A percentile compares a stretch with the other conserved stretches of the same genome.
Conservation (phyloP, 805 yeast species). For the Metschnikowia corniflorae region DNA sequence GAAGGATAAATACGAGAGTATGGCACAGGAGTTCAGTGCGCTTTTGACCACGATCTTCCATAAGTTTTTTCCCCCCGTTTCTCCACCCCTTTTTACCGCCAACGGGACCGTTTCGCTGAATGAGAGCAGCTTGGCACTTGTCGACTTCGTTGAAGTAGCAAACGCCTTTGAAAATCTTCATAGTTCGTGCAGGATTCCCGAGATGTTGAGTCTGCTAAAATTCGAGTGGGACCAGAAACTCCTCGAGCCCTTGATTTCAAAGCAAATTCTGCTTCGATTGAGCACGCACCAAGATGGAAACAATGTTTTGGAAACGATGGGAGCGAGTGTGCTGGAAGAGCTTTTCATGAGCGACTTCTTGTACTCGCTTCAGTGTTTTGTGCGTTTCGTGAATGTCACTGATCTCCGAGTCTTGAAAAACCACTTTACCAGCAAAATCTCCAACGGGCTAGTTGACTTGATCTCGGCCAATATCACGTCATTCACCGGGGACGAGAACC, state of each 20-base stretch:
- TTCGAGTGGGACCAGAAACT: slow-evolving; percentile 13
- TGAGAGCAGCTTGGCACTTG: slow-evolving; percentile 1
- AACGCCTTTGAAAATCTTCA: slow-evolving; percentile 10
- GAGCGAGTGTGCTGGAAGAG: background rate
- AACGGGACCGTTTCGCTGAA: background rate
- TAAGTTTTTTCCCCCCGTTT: slow-evolving; percentile 6
- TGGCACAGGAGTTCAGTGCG: slow-evolving; percentile 2
- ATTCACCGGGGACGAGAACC: slow-evolving; percentile 16
- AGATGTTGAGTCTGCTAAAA: slow-evolving; percentile 5
- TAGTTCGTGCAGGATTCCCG: slow-evolving; percentile 8
- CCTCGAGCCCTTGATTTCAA: slow-evolving; percentile 14
- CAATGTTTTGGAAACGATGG: background rate
- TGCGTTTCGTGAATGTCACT: slow-evolving; percentile 29
- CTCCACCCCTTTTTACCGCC: slow-evolving; percentile 2
- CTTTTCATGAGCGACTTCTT: slow-evolving; percentile 16
- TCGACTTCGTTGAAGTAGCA: slow-evolving; percentile 4
- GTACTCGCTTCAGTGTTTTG: slow-evolving; percentile 24
- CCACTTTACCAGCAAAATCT: slow-evolving; percentile 26
- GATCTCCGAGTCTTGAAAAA: slow-evolving; percentile 22
- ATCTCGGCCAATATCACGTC: slow-evolving; percentile 30
- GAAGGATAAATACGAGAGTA: slow-evolving; percentile 1
- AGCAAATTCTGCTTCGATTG: slow-evolving; percentile 4
- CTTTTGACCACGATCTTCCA: slow-evolving; percentile 7
- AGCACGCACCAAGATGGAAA: slow-evolving; percentile 2
- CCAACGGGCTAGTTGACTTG: slow-evolving; percentile 25